Evolutionary conservation across 371 early-diverging fungal species (phyloP), one percentile per base, ranked within the genome.

Genomic region (Parasitella parasitica): DNA sequence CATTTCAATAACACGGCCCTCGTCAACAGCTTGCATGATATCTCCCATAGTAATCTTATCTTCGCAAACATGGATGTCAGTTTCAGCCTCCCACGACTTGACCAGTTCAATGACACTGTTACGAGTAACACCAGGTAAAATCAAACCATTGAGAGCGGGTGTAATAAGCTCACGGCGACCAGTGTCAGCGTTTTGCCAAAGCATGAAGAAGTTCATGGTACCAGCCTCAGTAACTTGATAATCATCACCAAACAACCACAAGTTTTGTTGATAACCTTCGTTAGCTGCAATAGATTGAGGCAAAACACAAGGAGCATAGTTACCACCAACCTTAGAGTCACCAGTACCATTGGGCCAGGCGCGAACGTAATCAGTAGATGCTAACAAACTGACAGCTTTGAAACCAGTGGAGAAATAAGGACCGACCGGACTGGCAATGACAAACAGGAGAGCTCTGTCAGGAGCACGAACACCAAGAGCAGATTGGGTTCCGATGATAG

Each of bases 261-360:
- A 72, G 74, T 91, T 92, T 78, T 97, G 97, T 61, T 91, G 91
- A 72, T 85, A 92, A 0, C 95, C 94, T 62, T 87, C 71, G 65
- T 84, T 77, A 62, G 84, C 87, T 26, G 94, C 95, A 63, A 90
- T 86, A 58, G 88, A 71, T 68, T 94, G 93, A 6, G 95, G 93
- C 30, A 80, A 76, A 66, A 95, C 90, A 59, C 92, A 89, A 28
- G 67, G 57, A 22, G 73, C 73, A 70, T 92, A 92, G 73, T 92
- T 92, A 52, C 80, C 91, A 51, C 97, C 97, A 39, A 95, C 69
- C 83, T 97, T 97, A 60, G 80, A 83, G 68, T 89, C 90, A 54
- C 96, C 96, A 11, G 93, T 91, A 56, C 97, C 96, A 3, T 95
- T 93, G n/a, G 95, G 96, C 95, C 95, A 95, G 13, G 97, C 94